phyloP scores from a whole-genome alignment of 2,329 filamentous ascomycete genomes.

The Pleoardoris graminearum region DNA sequence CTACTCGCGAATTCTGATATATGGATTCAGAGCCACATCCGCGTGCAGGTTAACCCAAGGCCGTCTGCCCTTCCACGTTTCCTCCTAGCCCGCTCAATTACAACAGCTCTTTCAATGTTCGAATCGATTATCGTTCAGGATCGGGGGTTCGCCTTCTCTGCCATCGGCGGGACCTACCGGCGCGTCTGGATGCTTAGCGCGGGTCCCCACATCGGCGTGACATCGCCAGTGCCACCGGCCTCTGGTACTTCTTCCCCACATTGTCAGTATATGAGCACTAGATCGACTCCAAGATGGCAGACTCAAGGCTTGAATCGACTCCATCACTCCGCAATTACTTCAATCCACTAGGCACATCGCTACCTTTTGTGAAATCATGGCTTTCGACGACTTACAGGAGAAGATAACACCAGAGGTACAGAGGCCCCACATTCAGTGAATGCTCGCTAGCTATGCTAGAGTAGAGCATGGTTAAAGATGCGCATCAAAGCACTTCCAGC shows the following conservation, averaged over 20 bases:
- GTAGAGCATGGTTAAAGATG: neutral
- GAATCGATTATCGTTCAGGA: too few species aligned
- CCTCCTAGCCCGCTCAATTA: too few species aligned
- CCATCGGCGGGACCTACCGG: neutral
- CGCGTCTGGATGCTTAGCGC: constrained; percentile 11
- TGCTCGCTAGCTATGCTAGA: neutral
- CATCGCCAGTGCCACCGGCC: constrained; percentile 21
- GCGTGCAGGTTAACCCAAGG: too few species aligned
- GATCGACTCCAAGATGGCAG: constrained; percentile 4
- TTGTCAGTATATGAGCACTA: constrained; percentile 16
- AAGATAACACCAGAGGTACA: constrained; percentile 38
- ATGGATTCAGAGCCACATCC: too few species aligned
- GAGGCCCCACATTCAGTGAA: constrained; percentile 22
- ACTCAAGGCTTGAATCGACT: neutral
- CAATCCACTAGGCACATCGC: neutral
- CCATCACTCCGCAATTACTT: neutral
- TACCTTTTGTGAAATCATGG: constrained; percentile 20
- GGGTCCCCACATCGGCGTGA: constrained; percentile 37
- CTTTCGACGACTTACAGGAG: constrained; percentile 36
- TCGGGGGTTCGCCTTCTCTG: too few species aligned
- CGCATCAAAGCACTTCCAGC: neutral
- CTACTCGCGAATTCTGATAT: too few species aligned
- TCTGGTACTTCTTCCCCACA: constrained; percentile 24
- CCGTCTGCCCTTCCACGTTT: too few species aligned
- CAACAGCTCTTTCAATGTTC: too few species aligned